A percentile compares a stretch with the other conserved stretches of the same genome.
These are phyloP conservation scores for Penicillium malachiteum DNA, from an alignment of 495 filamentous ascomycete species.

Conservation along the genomic window DNA sequence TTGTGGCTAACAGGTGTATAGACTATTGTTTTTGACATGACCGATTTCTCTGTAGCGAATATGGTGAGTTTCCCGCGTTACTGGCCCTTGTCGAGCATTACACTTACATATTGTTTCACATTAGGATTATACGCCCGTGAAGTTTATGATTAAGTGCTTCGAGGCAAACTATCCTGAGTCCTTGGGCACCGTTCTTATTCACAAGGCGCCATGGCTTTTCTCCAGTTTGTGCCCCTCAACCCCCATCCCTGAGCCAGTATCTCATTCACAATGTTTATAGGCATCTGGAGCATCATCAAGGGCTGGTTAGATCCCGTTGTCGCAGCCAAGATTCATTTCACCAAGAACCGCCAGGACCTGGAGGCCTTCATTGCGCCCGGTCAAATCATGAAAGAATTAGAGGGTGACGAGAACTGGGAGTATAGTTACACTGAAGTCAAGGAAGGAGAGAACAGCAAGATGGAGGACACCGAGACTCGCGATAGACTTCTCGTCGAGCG, in stretches of 20 bases:
- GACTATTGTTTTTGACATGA: constrained; percentile 95
- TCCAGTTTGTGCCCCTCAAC: constrained; percentile 57
- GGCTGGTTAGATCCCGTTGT: constrained; percentile 86
- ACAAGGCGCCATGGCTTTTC: constrained; percentile 97
- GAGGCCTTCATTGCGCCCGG: constrained; percentile 68
- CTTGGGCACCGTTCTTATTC: constrained; percentile 88
- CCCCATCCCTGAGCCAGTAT: neutral
- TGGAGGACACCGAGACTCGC: constrained; percentile 65
- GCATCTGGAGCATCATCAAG: constrained; percentile 84
- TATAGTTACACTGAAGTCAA: constrained; percentile 76
- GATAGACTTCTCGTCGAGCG: constrained; percentile 61
- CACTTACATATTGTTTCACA: constrained; percentile 1
- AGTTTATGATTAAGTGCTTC: constrained; percentile 99
- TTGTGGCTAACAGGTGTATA: constrained; percentile 28
- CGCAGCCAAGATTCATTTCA: constrained; percentile 77
- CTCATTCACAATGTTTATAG: constrained; percentile 32
- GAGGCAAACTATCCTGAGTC: constrained; percentile 98
- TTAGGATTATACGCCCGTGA: constrained; percentile 91
- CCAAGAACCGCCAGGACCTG: constrained; percentile 76
- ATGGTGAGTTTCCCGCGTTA: constrained; percentile 60
- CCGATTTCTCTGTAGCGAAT: constrained; percentile 84
- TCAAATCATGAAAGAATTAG: constrained; percentile 75
- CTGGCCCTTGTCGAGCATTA: neutral
- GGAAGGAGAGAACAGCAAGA: constrained; percentile 64
- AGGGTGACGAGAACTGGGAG: constrained; percentile 77